These are phyloP conservation scores for Cicer yamashitae DNA, from an alignment of 306 rosid genomes.

Conservation along the genomic window DNA sequence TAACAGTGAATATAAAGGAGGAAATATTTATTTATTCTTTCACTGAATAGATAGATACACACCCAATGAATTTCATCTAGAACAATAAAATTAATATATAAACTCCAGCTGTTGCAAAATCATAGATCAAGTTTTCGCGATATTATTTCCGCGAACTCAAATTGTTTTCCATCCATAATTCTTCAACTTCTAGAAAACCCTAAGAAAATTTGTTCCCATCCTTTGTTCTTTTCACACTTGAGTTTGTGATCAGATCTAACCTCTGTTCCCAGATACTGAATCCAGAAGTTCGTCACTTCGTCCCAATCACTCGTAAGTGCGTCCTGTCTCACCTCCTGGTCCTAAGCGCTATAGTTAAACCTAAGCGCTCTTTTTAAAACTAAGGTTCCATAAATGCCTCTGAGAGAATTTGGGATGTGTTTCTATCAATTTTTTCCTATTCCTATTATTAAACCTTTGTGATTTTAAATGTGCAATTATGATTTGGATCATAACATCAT, in stretches of 20 bases:
- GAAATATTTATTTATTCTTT: conserved; percentile 15
- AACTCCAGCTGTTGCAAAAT: not conserved
- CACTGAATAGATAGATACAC: conserved; percentile 19
- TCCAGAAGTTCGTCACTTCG: not conserved
- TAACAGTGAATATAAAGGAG: conserved; percentile 19
- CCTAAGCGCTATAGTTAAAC: not conserved
- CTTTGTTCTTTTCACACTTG: not conserved
- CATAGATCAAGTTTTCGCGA: conserved; percentile 12
- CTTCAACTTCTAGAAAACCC: conserved; percentile 14
- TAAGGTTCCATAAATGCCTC: not conserved
- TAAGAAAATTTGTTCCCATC: not conserved
- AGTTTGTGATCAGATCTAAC: conserved; percentile 10
- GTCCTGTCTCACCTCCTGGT: not conserved
- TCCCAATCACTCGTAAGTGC: not conserved
- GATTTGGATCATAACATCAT: not conserved
- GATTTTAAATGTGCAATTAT: conserved; percentile 3
- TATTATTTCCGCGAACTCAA: conserved; percentile 17
- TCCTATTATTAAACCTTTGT: not conserved
- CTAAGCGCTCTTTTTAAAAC: not conserved
- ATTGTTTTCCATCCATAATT: conserved; percentile 25
- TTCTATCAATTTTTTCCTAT: not conserved
- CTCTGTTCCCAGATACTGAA: not conserved
- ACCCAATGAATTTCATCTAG: conserved; percentile 8
- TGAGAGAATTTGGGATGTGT: not conserved
- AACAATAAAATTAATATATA: conserved; percentile 8